Conservation (phyloP, 257 asterid species). For the Mentha longifolia region DNA sequence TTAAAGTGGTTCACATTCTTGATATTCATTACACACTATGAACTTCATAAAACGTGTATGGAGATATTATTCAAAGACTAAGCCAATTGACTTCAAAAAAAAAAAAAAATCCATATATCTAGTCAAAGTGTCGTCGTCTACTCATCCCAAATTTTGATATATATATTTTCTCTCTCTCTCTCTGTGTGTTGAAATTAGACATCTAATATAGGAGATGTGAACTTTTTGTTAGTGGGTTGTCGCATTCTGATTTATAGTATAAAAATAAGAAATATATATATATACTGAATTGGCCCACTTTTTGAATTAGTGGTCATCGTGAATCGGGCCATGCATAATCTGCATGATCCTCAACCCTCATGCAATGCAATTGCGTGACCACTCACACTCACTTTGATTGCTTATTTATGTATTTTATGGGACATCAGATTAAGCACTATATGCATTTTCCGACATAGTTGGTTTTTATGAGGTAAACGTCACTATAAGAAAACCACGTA, state of each 20-base stretch:
- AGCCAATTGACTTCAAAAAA: background rate
- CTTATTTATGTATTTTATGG: background rate
- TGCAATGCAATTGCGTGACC: constrained; percentile 41
- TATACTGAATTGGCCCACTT: constrained; percentile 19
- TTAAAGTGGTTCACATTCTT: constrained; percentile 8
- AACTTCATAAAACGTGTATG: constrained; percentile 24
- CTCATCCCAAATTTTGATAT: background rate
- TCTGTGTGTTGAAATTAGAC: no score
- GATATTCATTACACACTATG: background rate
- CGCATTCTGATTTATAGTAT: constrained; percentile 26
- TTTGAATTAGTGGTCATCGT: constrained; percentile 2
- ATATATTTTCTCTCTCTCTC: no score
- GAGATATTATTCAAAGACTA: constrained; percentile 9
- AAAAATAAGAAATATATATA: background rate
- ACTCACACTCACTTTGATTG: constrained; percentile 38
- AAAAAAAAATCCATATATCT: background rate
- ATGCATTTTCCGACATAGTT: background rate
- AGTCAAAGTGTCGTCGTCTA: background rate
- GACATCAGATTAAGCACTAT: background rate
- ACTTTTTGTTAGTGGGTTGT: constrained; percentile 36
- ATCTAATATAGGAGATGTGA: background rate
- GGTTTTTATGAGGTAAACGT: no score
- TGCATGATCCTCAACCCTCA: constrained; percentile 39
- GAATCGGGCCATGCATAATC: constrained; percentile 34
- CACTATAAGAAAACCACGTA: no score